Evolutionary conservation across 352 stramenopile genomes (phyloP), one percentile per base, ranked within the genome.

Genomic region (Pythium rhizo-oryzae): DNA sequence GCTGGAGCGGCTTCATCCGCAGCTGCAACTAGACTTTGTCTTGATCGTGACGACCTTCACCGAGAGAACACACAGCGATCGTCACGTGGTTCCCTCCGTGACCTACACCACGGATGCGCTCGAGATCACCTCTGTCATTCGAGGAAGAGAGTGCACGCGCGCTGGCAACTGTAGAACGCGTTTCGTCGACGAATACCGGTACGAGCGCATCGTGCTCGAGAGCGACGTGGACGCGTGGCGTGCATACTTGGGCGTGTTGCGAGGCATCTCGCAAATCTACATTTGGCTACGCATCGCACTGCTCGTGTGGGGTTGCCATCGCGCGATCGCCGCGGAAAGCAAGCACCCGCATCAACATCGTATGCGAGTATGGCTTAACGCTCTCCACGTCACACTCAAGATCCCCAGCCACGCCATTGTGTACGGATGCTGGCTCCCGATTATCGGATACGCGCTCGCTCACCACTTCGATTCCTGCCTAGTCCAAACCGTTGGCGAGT

Each of bases 221-320:
- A 84, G 67, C 30, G 77, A 84, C 39, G 62, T 73, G 4, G 39
- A 68, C 19, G 56, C 78, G 35, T 85, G 75, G 79, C 70, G 67
- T 25, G 23, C 16, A 1, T 52, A 78, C 23, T 66, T 73, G 11
- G 65, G 59, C 18, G 21, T 56, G 4, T 51, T 90, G 18, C 79
- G 79, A 30, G 72, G 70, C 0, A 5, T 59, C 0, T 73, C 75
- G 0, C 81, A 90, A n/a, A 0, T 47, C 0, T 90, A 85, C 44
- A 63, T 90, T 8, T 90, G 81, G 81, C 13, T 84, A 37, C 78
- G 81, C 1, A 46, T 85, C 18, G 2, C 41, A 0, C 62, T 80
- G 6, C 39, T 88, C 18, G 59, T 51, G 24, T 19, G 54, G 8
- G 72, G 69, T 2, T 79, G 72, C 49, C 76, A 76, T 30, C 51